Evolutionary conservation across 768 basidiomycete species (phyloP), one percentile per base, ranked within the genome.

Genomic region (Collybiopsis confluens): DNA sequence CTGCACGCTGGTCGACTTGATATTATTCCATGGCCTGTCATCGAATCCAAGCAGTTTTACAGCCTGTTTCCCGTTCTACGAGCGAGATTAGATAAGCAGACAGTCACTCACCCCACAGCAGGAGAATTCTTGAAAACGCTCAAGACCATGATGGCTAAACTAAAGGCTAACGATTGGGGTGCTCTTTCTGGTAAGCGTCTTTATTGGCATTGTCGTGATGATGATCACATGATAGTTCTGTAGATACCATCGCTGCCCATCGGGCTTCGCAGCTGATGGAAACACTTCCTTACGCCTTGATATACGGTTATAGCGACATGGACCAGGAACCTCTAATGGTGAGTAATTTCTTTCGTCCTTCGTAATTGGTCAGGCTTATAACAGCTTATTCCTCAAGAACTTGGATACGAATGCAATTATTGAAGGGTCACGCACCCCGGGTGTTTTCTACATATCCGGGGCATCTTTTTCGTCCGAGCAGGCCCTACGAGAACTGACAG

Each of bases 21-120:
- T 35, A 85, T 86, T 13, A 73, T 85, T 11, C 84, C 83, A 4
- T 86, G 85, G 85, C 83, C 82, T 0, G 81, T 86, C 43, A 84
- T 86, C 27, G 80, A 82, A 58, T 83, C 83, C 0, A 72, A 65
- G 42, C 75, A 81, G 21, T 86, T 86, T 61, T 86, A 86, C 55
- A 69, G 62, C 2, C 59, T 83, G n/a, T 83, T 85, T 52, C 68
- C 70, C 0, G 62, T 66, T 0, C 56, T 86, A 28, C 80, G 78
- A 56, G 67, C 64, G 46, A 66, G 67, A 2, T 61, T 86, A 4
- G 79, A 84, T 55, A 67, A 70, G 41, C 81, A 83, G 55, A 54
- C 59, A 2, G 52, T 76, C 1, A 80, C 82, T 0, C 82, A 85
- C 58, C 65, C 62, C 0, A 68, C 73, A 0, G 83, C 79, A 0